Base-by-base conservation (phyloP, 2,329 filamentous ascomycete genomes). In the Alternaria triticina region DNA sequence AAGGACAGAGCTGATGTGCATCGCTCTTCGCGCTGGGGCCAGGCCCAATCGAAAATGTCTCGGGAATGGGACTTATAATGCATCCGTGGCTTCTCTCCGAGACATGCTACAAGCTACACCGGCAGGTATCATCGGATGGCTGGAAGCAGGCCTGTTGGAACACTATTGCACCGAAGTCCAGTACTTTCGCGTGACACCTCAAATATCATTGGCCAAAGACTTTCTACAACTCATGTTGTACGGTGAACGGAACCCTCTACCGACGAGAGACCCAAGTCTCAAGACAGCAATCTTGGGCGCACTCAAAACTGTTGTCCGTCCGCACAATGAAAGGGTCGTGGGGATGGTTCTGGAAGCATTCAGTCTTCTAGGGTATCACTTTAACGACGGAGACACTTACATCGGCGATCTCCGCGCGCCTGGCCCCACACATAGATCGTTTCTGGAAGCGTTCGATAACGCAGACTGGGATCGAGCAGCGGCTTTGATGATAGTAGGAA, bases 361-460 rank as follows among this genome's bases (percentile, higher is more conserved):
- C 22, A 25, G 13, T 46, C 5, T 1, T 46, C 23, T 25, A 0
- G 44, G 22, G 1, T 46, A 25, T 23, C 12, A 6, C 4, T 22
- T 15, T 2, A 1, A 46, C 22, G 22, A n/a, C 1, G 44, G 8
- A 0, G 17, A 13, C 8, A 12, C 44, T 25, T 15, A 23, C 13
- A 2, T 12, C 0, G 13, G 13, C 8, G 6, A 25, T 20, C 2
- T 2, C 9, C 1, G 22, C 12, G 22, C 13, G 13, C 22, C 0
- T 6, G 7, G 7, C 12, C n/a, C 2, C 44, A 25, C 10, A 6
- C 22, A 46, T 4, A 25, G 3, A 3, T 46, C 44, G 8, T 11
- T n/a, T 3, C 22, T 46, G 15, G 22, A 25, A 0, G 44, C 44
- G 23, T n/a, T 46, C 3, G 5, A n/a, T 1, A 9, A 46, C 12